Conservation (phyloP, 768 basidiomycete species). For the Collybia sp. region DNA sequence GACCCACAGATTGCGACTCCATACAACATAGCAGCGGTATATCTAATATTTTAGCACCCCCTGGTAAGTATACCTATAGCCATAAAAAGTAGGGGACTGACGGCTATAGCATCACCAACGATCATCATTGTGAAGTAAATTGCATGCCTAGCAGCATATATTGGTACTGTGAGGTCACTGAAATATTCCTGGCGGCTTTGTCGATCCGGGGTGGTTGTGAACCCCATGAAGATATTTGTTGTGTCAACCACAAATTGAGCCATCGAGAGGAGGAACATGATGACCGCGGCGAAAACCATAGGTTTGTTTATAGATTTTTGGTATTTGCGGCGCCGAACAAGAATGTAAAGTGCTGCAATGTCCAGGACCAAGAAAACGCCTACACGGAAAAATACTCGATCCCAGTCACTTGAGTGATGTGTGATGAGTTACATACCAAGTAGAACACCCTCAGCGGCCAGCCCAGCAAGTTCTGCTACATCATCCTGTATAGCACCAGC, state of each 20-base stretch:
- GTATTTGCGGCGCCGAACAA: neutral
- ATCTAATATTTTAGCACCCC: too few species aligned
- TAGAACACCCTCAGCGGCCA: too few species aligned
- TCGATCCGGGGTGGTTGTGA: neutral
- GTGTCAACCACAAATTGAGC: neutral
- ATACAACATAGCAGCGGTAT: too few species aligned
- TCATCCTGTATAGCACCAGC: too few species aligned
- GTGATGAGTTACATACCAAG: too few species aligned
- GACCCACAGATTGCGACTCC: too few species aligned
- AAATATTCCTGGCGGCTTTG: neutral
- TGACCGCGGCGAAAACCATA: neutral
- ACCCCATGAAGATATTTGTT: neutral
- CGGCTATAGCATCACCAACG: slow-evolving; percentile 4
- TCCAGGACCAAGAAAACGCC: too few species aligned
- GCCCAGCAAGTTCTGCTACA: too few species aligned
- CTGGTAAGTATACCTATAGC: neutral
- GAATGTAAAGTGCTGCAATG: too few species aligned
- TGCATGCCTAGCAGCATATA: slow-evolving; percentile 3
- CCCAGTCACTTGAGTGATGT: too few species aligned
- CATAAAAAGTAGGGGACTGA: neutral
- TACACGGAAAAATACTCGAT: too few species aligned
- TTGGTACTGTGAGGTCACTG: neutral
- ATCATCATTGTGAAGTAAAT: slow-evolving; percentile 6
- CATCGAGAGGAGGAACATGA: neutral
- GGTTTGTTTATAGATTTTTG: neutral